These are phyloP conservation scores for Aspergillus brunneoviolaceus DNA, from an alignment of 2,329 filamentous ascomycete genomes.

Conservation along the genomic window DNA sequence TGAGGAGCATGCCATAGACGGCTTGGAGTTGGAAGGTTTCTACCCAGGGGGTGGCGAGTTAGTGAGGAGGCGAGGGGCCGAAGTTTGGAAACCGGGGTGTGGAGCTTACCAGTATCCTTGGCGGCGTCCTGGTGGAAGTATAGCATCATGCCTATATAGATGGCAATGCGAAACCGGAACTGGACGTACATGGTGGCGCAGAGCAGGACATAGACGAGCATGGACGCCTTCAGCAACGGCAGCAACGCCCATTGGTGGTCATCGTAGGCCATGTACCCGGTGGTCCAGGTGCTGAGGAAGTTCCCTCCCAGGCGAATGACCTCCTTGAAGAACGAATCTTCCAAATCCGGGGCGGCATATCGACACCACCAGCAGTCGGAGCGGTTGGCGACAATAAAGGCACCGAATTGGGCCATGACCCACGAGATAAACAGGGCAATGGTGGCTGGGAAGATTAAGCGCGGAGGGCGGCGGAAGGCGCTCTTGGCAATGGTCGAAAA, in stretches of 20 bases:
- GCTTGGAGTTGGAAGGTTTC: conserved; percentile 57
- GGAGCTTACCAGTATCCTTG: conserved; percentile 46
- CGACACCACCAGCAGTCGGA: conserved; percentile 55
- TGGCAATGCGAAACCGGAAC: conserved; percentile 48
- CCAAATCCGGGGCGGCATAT: conserved; percentile 48
- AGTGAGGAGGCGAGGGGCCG: not conserved
- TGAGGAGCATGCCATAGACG: conserved; percentile 53
- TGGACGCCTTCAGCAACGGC: conserved; percentile 51
- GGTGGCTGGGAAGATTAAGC: conserved; percentile 53
- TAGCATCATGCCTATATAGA: conserved; percentile 47
- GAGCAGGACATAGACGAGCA: conserved; percentile 52
- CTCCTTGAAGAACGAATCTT: conserved; percentile 47
- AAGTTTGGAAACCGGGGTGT: not conserved
- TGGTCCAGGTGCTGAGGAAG: conserved; percentile 53
- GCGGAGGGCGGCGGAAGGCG: conserved; percentile 54
- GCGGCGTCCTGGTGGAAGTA: conserved; percentile 52
- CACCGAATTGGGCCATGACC: conserved; percentile 50
- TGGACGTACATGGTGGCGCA: conserved; percentile 47
- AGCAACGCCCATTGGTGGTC: conserved; percentile 57
- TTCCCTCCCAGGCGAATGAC: conserved; percentile 46
- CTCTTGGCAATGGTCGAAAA: conserved; percentile 53
- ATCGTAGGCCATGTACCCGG: conserved; percentile 53
- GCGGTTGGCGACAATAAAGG: conserved; percentile 48
- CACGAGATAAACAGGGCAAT: conserved; percentile 54
- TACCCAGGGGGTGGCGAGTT: conserved; percentile 19